These are phyloP conservation scores for Angomonas ambiguus DNA, from an alignment of 208 protist species.

Conservation along the genomic window DNA sequence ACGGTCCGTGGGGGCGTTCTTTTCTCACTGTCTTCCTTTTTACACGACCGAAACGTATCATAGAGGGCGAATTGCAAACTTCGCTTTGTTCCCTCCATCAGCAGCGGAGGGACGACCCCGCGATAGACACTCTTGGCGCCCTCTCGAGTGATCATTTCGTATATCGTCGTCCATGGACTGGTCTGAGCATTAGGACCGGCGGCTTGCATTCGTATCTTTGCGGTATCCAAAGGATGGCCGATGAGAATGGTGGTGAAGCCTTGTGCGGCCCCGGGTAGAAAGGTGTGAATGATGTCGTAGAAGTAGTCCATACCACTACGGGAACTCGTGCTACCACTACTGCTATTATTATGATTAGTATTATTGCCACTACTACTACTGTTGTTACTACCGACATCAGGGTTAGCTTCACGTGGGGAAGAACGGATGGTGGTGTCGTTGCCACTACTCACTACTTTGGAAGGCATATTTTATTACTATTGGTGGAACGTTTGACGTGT, in stretches of 20 bases:
- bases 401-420: no score
- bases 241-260: conserved; percentile 60
- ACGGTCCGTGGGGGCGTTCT: neutral
- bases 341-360: no score
- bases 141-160: conserved; percentile 48
- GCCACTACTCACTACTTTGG: no score
- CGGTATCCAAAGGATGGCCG: conserved; percentile 86
- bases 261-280: conserved; percentile 77
- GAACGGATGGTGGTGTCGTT: no score
- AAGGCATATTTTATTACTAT: no score
- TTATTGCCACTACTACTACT: no score
- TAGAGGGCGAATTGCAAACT: conserved; percentile 83
- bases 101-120: conserved; percentile 63
- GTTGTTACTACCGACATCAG: no score
- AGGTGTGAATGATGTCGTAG: conserved; percentile 15
- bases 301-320: neutral
- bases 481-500: no score
- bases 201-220: conserved; percentile 88
- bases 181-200: conserved; percentile 33
- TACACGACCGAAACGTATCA: conserved; percentile 43
- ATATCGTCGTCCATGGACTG: conserved; percentile 50
- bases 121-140: conserved; percentile 76
- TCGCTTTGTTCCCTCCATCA: conserved; percentile 80
- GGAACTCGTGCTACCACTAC: neutral
- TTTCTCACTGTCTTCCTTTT: neutral